Evolutionary conservation across 2,329 filamentous ascomycete species (phyloP).

Genomic region (Pseudodiploospora longispora): DNA sequence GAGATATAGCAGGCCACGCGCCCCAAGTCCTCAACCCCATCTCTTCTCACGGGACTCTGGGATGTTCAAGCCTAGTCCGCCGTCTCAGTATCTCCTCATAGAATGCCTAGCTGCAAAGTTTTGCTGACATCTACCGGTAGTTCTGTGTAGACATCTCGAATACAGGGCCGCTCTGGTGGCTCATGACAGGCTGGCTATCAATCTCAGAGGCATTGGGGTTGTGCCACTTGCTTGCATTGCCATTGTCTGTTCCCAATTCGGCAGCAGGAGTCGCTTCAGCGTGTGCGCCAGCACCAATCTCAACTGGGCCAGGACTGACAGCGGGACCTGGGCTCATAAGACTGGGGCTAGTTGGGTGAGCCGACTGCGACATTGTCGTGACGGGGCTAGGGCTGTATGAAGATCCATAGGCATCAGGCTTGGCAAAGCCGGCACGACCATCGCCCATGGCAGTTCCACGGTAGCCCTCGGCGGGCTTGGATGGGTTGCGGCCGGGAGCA

Average conservation of each 20-base stretch:
- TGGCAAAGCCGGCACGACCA: conserved; percentile 30
- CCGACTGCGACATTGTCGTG: conserved; percentile 13
- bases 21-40: background rate
- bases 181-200: conserved; percentile 26
- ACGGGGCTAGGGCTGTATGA: conserved; percentile 18
- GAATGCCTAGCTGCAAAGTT: background rate
- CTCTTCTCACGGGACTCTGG: background rate
- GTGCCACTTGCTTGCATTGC: conserved; percentile 24
- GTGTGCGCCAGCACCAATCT: conserved; percentile 9
- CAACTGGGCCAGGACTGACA: conserved; percentile 7
- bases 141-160: conserved; percentile 35
- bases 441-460: conserved; percentile 32
- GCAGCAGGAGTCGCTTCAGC: conserved; percentile 7
- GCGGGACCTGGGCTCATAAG: conserved; percentile 3
- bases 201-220: conserved; percentile 30
- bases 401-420: conserved; percentile 27
- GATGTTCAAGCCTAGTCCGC: too few relatives aligned
- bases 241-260: conserved; percentile 26
- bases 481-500: conserved; percentile 17
- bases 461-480: conserved; percentile 26
- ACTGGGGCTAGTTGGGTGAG: conserved; percentile 10
- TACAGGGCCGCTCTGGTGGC: conserved; percentile 27
- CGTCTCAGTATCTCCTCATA: background rate
- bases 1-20: too few relatives aligned
- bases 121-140: conserved; percentile 21